Evolutionary conservation across 2,329 filamentous ascomycete species (phyloP).

Genomic region (Fusarium caatingaense): DNA sequence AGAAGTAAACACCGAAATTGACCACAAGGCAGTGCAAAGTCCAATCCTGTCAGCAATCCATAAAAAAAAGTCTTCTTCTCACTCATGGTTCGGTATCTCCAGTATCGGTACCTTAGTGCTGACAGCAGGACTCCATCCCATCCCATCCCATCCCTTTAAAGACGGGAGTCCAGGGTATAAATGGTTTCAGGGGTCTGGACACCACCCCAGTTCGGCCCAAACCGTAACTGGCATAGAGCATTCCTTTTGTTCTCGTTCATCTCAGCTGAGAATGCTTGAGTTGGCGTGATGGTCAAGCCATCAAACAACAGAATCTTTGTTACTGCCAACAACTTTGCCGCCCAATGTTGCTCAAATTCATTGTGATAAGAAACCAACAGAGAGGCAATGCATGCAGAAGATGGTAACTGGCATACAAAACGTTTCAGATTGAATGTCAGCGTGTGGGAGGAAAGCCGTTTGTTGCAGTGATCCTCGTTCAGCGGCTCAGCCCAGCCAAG

Average conservation of each 20-base stretch:
- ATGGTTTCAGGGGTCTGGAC: slow-evolving; percentile 23
- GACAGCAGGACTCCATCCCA: slow-evolving; percentile 14
- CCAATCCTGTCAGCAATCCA: background rate
- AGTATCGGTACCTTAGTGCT: slow-evolving; percentile 22
- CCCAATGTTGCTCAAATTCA: background rate
- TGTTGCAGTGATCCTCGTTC: slow-evolving; percentile 1
- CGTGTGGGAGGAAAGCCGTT: slow-evolving; percentile 6
- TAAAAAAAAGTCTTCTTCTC: background rate
- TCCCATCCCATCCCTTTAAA: slow-evolving; percentile 1
- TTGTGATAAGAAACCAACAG: background rate
- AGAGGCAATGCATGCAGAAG: background rate
- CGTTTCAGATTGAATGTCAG: slow-evolving; percentile 19
- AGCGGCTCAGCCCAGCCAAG: slow-evolving; percentile 17
- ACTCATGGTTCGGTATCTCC: slow-evolving; percentile 8
- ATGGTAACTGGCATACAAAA: background rate
- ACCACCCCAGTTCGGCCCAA: slow-evolving; percentile 17
- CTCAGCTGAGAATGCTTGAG: slow-evolving; percentile 23
- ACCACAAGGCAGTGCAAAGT: background rate
- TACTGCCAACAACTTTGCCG: background rate
- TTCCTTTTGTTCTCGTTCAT: slow-evolving; percentile 9
- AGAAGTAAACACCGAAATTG: background rate
- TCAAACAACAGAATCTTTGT: background rate
- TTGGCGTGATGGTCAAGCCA: slow-evolving; percentile 13
- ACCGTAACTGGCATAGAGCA: slow-evolving; percentile 13
- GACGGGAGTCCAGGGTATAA: slow-evolving; percentile 26